These are phyloP conservation scores for Pestalotiopsis sp. DNA, from an alignment of 2,329 filamentous ascomycete species.

Conservation along the genomic window DNA sequence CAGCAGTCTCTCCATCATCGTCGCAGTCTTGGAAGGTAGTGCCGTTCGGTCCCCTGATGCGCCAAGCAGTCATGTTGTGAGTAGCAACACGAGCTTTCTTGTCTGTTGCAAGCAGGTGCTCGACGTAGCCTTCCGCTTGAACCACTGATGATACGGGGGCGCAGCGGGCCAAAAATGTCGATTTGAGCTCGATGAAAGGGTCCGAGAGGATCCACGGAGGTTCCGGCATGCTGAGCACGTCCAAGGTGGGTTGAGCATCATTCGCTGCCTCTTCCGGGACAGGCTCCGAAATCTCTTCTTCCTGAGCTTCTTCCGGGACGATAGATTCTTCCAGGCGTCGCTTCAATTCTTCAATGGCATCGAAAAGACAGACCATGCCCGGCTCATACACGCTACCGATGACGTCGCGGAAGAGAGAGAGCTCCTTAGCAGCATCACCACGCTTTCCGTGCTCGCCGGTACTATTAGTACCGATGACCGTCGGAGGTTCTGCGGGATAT, in stretches of 20 bases:
- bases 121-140: slow-evolving; percentile 72
- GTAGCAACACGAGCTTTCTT: slow-evolving; percentile 84
- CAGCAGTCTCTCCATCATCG: slow-evolving; percentile 94
- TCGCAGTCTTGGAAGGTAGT: slow-evolving; percentile 84
- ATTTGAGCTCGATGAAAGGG: slow-evolving; percentile 78
- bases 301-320: slow-evolving; percentile 26
- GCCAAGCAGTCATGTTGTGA: slow-evolving; percentile 95
- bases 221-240: slow-evolving; percentile 28
- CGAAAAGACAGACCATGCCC: slow-evolving; percentile 85
- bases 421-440: slow-evolving; percentile 72
- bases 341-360: slow-evolving; percentile 78
- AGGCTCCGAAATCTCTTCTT: slow-evolving; percentile 27
- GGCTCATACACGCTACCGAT: slow-evolving; percentile 70
- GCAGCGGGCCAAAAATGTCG: slow-evolving; percentile 81
- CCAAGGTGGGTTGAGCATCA: background rate
- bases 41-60: slow-evolving; percentile 66
- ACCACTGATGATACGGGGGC: slow-evolving; percentile 69
- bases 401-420: slow-evolving; percentile 70
- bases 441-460: slow-evolving; percentile 68
- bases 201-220: slow-evolving; percentile 76
- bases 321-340: slow-evolving; percentile 40
- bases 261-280: slow-evolving; percentile 17
- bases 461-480: slow-evolving; percentile 77
- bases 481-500: slow-evolving; percentile 77
- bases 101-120: slow-evolving; percentile 79